Evolutionary conservation across 768 basidiomycete genomes (phyloP).

Genomic region (Butyriboletus loyo): DNA sequence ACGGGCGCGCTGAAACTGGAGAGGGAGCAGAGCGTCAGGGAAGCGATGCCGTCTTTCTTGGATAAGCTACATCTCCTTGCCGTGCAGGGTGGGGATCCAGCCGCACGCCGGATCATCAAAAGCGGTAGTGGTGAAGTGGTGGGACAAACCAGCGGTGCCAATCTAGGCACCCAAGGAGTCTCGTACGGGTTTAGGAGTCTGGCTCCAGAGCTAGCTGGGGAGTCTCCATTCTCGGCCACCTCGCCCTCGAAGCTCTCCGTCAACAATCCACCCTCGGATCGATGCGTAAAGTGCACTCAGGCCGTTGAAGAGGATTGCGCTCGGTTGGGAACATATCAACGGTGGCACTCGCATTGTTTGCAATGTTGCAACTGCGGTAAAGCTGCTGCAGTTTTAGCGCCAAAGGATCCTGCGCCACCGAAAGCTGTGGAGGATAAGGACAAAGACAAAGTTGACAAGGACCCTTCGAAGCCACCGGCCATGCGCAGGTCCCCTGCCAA

Average conservation of each 20-base stretch:
- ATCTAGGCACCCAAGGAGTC: conserved; percentile 79
- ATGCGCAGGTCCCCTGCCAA: conserved; percentile 77
- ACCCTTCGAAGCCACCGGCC: conserved; percentile 58
- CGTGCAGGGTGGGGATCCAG: conserved; percentile 77
- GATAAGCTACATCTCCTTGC: conserved; percentile 92
- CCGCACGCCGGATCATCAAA: conserved; percentile 72
- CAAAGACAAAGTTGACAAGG: conserved; percentile 39
- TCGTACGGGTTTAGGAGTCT: conserved; percentile 92
- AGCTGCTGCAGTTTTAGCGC: conserved; percentile 58
- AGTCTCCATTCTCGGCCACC: conserved; percentile 63
- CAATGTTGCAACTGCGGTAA: conserved; percentile 80
- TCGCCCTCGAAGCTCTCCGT: conserved; percentile 49
- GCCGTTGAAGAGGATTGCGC: conserved; percentile 99
- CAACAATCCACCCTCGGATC: conserved; percentile 80
- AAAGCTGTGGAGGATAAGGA: conserved; percentile 51
- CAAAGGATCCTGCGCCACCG: conserved; percentile 53
- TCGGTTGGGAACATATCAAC: conserved; percentile 89
- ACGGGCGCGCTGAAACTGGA: conserved; percentile 96
- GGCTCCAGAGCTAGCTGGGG: conserved; percentile 87
- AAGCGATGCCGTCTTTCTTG: conserved; percentile 86
- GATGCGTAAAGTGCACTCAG: conserved; percentile 82
- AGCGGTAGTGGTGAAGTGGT: conserved; percentile 66
- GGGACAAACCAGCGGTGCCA: conserved; percentile 39
- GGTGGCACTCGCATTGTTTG: conserved; percentile 97
- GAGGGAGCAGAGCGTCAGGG: conserved; percentile 77